Evolutionary conservation across 345 rosid species (phyloP), one percentile per base, ranked within the genome.

Genomic region (Boechera stricta): DNA sequence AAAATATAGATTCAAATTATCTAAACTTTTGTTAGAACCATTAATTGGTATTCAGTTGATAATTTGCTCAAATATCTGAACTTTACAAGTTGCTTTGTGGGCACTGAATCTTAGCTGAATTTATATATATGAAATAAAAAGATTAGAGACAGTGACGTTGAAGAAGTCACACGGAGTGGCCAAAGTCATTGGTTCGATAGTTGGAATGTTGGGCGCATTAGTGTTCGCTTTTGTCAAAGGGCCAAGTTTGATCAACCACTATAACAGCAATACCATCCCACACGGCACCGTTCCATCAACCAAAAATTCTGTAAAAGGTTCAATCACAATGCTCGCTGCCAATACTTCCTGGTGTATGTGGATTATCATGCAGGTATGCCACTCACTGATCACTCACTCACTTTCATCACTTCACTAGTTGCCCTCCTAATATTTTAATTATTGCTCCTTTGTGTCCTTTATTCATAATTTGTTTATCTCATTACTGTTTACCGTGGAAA

Each of bases 191-290:
- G 98, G 98, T 33, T 84, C 93, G 4, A 76, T 78, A 5, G 11
- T 82, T 35, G 86, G 90, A 5, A 78, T 93, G 69, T 79, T 86
- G 3, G 98, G 98, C 35, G 94, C 92, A 3, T 59, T 94, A 64
- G 93, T 90, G 48, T 90, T 87, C 58, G 97, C 96, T 28, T 86
- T 94, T 59, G 81, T 86, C 5, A 94, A 87, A 78, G 98, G 98
- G 6, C 90, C 96, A 21, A 78, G 85, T n/a, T 72, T 77, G 44
- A 32, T 93, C 9, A 81, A 77, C 42, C 75, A 80, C 57, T 10
- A 73, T 67, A 77, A 60, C n/a, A 79, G 81, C 85, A 1, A 74
- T 41, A 71, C 65, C 1, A n/a, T 62, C 10, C 56, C 36, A 52
- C 54, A 68, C 71, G 78, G 60, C 6, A 7, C n/a, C 4, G 62